These are phyloP conservation scores for Ganoderma multipileum DNA, from an alignment of 1,284 basidiomycete species.

Conservation along the genomic window DNA sequence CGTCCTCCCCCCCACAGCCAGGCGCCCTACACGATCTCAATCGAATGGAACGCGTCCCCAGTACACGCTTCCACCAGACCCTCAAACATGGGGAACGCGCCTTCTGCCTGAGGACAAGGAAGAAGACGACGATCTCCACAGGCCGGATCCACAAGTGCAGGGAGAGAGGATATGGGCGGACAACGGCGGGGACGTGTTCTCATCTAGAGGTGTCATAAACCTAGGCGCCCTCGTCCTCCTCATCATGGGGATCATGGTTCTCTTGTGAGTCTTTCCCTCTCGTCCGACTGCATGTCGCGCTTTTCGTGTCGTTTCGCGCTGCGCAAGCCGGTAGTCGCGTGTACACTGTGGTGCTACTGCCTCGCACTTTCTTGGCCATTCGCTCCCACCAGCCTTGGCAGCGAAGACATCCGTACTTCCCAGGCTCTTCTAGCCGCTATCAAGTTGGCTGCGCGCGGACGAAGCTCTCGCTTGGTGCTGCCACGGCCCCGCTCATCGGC, in stretches of 20 bases:
- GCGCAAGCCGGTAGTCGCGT: constrained; percentile 16
- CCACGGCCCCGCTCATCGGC: background rate
- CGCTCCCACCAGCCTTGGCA: constrained; percentile 1
- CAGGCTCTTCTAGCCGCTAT: background rate
- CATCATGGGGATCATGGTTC: constrained; percentile 42
- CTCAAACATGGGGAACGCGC: constrained; percentile 38
- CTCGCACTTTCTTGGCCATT: background rate
- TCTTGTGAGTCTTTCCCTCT: constrained; percentile 41
- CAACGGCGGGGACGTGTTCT: constrained; percentile 37
- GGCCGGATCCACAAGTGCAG: constrained; percentile 37
- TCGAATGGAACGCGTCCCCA: constrained; percentile 17
- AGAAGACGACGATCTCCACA: constrained; percentile 44
- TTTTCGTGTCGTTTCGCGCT: constrained; percentile 11
- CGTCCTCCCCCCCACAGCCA: constrained; percentile 10
- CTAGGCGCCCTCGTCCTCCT: constrained; percentile 42
- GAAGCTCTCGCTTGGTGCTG: background rate
- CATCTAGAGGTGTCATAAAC: constrained; percentile 42
- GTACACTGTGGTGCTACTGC: background rate
- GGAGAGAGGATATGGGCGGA: constrained; percentile 29
- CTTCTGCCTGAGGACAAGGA: constrained; percentile 42
- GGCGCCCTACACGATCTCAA: background rate
- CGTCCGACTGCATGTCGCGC: background rate
- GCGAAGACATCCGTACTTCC: background rate
- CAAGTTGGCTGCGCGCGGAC: background rate
- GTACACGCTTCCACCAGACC: constrained; percentile 41